Evolutionary conservation across 805 yeast species (phyloP).

Genomic region (Sugiyamaella americana): DNA sequence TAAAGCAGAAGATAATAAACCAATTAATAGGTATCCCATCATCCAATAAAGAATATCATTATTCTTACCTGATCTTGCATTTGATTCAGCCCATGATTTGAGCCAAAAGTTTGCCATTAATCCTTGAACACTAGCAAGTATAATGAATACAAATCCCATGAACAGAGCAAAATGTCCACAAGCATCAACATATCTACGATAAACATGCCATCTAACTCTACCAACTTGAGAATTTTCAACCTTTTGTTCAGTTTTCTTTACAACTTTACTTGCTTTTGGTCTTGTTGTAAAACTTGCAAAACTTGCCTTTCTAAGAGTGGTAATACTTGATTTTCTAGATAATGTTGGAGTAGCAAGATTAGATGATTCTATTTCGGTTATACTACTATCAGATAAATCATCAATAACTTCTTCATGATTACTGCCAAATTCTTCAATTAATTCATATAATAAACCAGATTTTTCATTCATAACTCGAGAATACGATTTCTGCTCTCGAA

Average conservation of each 20-base stretch:
- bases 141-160: conserved; percentile 37
- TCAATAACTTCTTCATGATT: conserved; percentile 35
- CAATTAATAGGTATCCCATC: conserved; percentile 63
- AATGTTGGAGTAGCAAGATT: conserved; percentile 5
- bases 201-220: conserved; percentile 73
- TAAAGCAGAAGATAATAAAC: conserved; percentile 43
- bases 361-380: background rate
- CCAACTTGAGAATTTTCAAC: conserved; percentile 74
- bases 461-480: conserved; percentile 40
- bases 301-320: conserved; percentile 20
- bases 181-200: conserved; percentile 67
- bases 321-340: conserved; percentile 14
- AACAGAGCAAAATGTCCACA: conserved; percentile 45
- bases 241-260: conserved; percentile 9
- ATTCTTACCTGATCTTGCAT: conserved; percentile 53
- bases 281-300: conserved; percentile 9
- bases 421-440: conserved; percentile 21
- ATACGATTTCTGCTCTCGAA: conserved; percentile 52
- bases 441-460: conserved; percentile 15
- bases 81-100: conserved; percentile 85
- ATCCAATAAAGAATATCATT: conserved; percentile 59
- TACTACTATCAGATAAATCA: background rate
- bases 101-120: conserved; percentile 75
- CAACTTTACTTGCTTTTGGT: conserved; percentile 1
- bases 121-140: conserved; percentile 45